phyloP scores from a whole-genome alignment of 352 stramenopile species.

The Stephanocyclus meneghinianus region DNA sequence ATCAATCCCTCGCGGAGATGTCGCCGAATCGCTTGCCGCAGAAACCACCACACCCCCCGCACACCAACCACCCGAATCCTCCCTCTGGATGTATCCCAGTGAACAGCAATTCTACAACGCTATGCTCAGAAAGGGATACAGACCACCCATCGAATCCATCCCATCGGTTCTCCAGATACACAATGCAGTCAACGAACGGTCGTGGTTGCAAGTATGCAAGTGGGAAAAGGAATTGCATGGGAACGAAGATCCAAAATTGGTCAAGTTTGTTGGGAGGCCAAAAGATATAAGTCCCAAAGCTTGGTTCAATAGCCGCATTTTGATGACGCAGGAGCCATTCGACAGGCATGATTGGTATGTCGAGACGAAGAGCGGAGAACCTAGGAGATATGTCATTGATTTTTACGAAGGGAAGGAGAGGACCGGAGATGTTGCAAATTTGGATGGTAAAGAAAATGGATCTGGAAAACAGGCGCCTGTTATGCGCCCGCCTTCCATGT shows the following conservation, averaged over 20 bases:
- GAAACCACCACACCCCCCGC: neutral
- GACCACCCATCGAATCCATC: conserved; percentile 89
- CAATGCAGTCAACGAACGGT: conserved; percentile 96
- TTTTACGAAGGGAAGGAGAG: conserved; percentile 88
- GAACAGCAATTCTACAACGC: conserved; percentile 98
- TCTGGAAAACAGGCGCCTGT: neutral
- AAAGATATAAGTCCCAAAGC: conserved; percentile 93
- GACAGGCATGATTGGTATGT: conserved; percentile 90
- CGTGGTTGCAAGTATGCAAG: conserved; percentile 90
- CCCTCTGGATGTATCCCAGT: conserved; percentile 94
- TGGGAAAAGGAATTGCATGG: conserved; percentile 86
- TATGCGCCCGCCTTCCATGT: conserved; percentile 42
- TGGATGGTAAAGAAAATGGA: neutral
- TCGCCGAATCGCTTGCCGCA: conserved; percentile 6
- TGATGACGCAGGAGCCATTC: conserved; percentile 85
- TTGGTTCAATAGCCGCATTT: conserved; percentile 84
- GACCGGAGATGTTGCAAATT: conserved; percentile 3
- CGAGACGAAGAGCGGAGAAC: conserved; percentile 53
- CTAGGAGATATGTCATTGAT: conserved; percentile 97
- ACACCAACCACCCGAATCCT: conserved; percentile 50
- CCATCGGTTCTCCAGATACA: conserved; percentile 95
- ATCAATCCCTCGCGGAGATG: conserved; percentile 78
- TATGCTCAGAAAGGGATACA: conserved; percentile 95
- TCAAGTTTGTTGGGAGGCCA: conserved; percentile 93
- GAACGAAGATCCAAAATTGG: conserved; percentile 85